These are phyloP conservation scores for Penicillium sp. DNA, from an alignment of 2,329 filamentous ascomycete genomes.

Conservation along the genomic window DNA sequence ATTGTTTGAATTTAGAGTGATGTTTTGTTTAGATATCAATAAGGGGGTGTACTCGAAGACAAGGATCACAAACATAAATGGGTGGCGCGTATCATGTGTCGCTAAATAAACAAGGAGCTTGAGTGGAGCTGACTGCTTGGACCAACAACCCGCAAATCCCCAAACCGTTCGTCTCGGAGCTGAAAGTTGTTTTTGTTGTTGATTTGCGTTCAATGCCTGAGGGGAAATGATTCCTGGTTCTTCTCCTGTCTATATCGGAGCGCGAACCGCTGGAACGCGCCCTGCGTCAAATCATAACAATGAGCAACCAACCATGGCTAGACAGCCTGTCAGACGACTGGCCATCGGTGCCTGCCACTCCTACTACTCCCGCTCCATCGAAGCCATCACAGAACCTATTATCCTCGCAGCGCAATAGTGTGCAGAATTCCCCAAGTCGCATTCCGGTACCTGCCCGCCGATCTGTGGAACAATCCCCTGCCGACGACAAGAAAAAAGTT, in stretches of 20 bases:
- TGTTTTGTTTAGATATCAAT: background rate
- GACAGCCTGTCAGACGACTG: slow-evolving; percentile 47
- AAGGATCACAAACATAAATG: background rate
- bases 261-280: slow-evolving; percentile 13
- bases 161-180: background rate
- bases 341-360: slow-evolving; percentile 39
- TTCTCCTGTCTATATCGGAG: slow-evolving; percentile 4
- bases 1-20: background rate
- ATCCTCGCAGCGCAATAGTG: slow-evolving; percentile 27
- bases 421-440: slow-evolving; percentile 38
- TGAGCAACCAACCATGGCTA: slow-evolving; percentile 43
- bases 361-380: slow-evolving; percentile 30
- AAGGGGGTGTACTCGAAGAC: background rate
- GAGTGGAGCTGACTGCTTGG: slow-evolving; percentile 18
- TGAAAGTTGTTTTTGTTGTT: slow-evolving; percentile 45
- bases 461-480: slow-evolving; percentile 31
- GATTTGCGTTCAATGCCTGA: slow-evolving; percentile 39
- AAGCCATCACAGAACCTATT: slow-evolving; percentile 24
- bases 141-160: slow-evolving; percentile 14
- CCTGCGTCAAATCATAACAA: slow-evolving; percentile 22
- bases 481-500: slow-evolving; percentile 31
- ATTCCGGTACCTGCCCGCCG: slow-evolving; percentile 39
- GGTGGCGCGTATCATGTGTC: background rate
- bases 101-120: slow-evolving; percentile 21
- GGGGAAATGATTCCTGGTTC: background rate